Conservation (phyloP, 2,329 filamentous ascomycete genomes). For the Torrubiella hemipterigena region DNA sequence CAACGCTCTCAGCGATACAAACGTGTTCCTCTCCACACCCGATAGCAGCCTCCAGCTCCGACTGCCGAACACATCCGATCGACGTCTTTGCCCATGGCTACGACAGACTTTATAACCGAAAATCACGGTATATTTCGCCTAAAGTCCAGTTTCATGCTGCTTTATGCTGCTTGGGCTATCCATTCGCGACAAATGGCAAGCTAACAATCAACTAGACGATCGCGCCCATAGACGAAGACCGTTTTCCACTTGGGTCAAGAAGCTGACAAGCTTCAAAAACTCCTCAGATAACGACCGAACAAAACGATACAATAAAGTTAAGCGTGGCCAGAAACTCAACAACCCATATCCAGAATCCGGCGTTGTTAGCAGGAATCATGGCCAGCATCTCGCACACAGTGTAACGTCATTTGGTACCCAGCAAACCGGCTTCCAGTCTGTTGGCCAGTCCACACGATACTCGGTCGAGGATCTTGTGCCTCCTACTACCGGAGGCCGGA, state of each 20-base stretch:
- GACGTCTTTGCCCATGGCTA: no score
- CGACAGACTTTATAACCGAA: no score
- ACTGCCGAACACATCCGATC: no score
- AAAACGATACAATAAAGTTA: constrained; percentile 33
- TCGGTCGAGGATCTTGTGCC: constrained; percentile 47
- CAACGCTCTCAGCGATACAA: no score
- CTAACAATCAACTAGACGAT: constrained; percentile 45
- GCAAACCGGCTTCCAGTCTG: constrained; percentile 42
- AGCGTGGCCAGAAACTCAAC: constrained; percentile 56
- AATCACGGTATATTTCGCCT: no score
- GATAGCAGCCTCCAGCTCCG: no score
- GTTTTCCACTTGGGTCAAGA: constrained; percentile 90
- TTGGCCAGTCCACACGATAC: constrained; percentile 46
- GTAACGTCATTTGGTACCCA: constrained; percentile 44
- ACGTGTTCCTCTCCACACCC: no score
- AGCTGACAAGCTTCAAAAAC: constrained; percentile 75
- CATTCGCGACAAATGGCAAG: no score
- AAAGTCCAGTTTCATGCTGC: no score
- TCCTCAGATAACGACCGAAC: constrained; percentile 47
- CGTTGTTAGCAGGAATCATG: constrained; percentile 25
- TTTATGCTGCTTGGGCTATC: no score
- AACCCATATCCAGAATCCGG: constrained; percentile 88
- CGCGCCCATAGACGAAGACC: constrained; percentile 61
- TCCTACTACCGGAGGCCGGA: constrained; percentile 55
- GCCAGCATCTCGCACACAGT: constrained; percentile 20